Evolutionary conservation across 2,329 filamentous ascomycete genomes (phyloP), one percentile per base, ranked within the genome.

Genomic region (Coleophoma crateriformis): DNA sequence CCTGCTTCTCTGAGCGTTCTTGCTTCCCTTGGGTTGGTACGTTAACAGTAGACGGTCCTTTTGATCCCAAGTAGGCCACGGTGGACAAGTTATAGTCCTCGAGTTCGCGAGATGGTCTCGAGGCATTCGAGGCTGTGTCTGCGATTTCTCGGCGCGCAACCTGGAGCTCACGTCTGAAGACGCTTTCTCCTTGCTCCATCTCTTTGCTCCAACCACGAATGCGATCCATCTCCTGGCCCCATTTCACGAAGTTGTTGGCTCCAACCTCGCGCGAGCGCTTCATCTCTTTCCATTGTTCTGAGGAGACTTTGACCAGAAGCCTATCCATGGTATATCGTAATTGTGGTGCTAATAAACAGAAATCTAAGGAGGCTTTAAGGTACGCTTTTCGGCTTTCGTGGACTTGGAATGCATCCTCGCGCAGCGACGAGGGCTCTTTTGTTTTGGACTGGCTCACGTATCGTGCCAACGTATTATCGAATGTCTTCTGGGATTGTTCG

Each of bases 331-430:
- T 82, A 59, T 87, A 83, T 44, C 94, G 84, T 42, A 97, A 71
- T 67, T 96, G 90, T 1, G 94, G 91, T 1, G 88, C 89, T 58
- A 90, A 79, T 57, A 94, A 82, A 61, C 89, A 95, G 65, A 91
- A 97, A 67, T 99, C 94, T 81, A 99, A 84, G 13, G 89, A 91
- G 1, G 91, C 87, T 65, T 90, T 92, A 40, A 97, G 75, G 66
- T 99, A 99, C 33, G 84, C 81, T 63, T 94, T 95, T 51, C 92
- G 82, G 20, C 89, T 88, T 72, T 97, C 94, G 65, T 96, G 94
- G 35, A 97, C 82, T 64, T 94, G 85, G 62, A 99, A 99, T 0
- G 94, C 94, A 68, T 99, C 94, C 67, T 99, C 94, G 52, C 94
- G 81, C 49, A 99, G 74, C 1, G 90, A 82, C 0, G 90, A 96